Evolutionary conservation across 164 flowering plant species (phyloP).

Genomic region (Magnolia officinalis): DNA sequence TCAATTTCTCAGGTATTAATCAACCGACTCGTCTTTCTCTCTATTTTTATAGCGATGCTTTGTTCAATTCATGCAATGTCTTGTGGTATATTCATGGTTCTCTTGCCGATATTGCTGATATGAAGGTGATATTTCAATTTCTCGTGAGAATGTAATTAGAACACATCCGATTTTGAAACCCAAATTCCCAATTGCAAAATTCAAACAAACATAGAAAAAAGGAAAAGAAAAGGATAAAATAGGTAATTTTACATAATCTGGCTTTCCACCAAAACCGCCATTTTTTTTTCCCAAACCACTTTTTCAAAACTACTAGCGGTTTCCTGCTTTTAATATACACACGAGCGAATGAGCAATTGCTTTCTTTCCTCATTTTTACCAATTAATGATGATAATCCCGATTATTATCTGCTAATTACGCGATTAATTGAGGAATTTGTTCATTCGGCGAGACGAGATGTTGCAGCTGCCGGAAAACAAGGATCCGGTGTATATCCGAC

Average conservation of each 20-base stretch:
- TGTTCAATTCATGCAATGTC: too few relatives aligned
- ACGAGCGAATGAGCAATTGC: slow-evolving; percentile 6
- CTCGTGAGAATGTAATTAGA: not conserved
- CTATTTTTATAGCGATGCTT: too few relatives aligned
- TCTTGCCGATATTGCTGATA: not conserved
- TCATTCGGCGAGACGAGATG: slow-evolving; percentile 29
- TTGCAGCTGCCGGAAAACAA: slow-evolving; percentile 42
- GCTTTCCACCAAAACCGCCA: slow-evolving; percentile 17
- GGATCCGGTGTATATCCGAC: slow-evolving; percentile 37
- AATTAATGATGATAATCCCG: not conserved
- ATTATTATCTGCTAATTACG: slow-evolving; percentile 23
- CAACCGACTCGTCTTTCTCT: not conserved
- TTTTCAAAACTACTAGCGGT: slow-evolving; percentile 8
- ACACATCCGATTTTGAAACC: not conserved
- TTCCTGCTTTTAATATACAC: not conserved
- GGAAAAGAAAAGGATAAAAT: not conserved
- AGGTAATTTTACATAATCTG: slow-evolving; percentile 13
- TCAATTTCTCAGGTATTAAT: not conserved
- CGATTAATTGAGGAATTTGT: slow-evolving; percentile 30
- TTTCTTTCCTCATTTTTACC: not conserved
- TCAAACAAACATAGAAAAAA: not conserved
- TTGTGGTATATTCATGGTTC: too few relatives aligned
- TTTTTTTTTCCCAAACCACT: slow-evolving; percentile 11
- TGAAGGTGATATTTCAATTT: not conserved
- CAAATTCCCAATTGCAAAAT: not conserved